Percentiles rank a stretch among this genome's conserved stretches.
Conservation (phyloP, 2,329 filamentous ascomycete species). For the Neofusicoccum sp. region DNA sequence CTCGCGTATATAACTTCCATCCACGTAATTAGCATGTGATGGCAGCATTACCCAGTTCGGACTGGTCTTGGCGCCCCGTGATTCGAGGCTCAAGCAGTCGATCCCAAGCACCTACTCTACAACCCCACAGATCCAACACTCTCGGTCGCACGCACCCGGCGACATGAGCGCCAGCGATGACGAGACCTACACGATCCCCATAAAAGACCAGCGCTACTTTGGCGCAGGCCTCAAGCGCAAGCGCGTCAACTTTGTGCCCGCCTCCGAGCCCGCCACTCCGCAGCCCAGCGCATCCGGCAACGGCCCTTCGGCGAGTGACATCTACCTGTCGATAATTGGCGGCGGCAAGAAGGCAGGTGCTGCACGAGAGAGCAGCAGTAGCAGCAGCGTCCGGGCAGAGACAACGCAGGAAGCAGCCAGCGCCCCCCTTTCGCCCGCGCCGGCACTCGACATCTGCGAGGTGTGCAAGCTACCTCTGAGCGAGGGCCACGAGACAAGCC, state of each 20-base stretch:
- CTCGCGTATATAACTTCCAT: too few relatives aligned
- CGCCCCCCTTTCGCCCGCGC: constrained; percentile 16
- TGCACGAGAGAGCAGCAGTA: background rate
- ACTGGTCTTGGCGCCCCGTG: background rate
- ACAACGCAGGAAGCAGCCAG: background rate
- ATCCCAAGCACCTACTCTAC: background rate
- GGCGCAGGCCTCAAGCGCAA: constrained; percentile 65
- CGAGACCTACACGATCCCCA: constrained; percentile 61
- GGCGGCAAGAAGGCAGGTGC: constrained; percentile 21
- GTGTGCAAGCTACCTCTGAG: constrained; percentile 42
- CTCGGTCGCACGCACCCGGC: background rate
- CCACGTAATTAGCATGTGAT: background rate
- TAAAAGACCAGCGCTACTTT: constrained; percentile 62
- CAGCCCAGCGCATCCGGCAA: constrained; percentile 25
- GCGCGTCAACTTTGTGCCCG: constrained; percentile 61
- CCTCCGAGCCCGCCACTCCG: constrained; percentile 35
- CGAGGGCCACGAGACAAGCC: constrained; percentile 59
- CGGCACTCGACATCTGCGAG: constrained; percentile 31
- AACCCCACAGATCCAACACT: background rate
- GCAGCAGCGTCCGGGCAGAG: background rate
- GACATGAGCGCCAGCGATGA: constrained; percentile 38
- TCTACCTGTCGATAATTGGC: constrained; percentile 48
- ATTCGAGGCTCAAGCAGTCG: too few relatives aligned
- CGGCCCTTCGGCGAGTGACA: constrained; percentile 56
- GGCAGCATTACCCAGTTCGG: background rate